phyloP scores from a whole-genome alignment of 192 early-diverging fungal species.

The Coemansia sp. region DNA sequence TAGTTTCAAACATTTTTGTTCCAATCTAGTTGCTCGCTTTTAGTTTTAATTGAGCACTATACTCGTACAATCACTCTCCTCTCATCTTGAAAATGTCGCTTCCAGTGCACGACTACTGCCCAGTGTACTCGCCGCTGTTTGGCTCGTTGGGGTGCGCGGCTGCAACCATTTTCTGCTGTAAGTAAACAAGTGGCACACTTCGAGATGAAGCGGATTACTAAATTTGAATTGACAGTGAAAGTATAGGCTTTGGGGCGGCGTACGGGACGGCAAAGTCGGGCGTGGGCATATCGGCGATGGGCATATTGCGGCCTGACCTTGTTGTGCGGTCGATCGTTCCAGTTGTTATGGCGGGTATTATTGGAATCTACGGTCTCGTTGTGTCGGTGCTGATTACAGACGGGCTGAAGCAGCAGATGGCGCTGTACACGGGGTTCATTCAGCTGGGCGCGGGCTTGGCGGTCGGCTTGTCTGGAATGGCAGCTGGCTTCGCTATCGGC shows the following conservation, averaged over 20 bases:
- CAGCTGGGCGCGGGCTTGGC: constrained; percentile 79
- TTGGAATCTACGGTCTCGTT: constrained; percentile 97
- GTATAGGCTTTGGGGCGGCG: constrained; percentile 84
- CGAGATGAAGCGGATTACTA: neutral
- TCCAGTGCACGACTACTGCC: constrained; percentile 64
- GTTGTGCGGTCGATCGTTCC: constrained; percentile 88
- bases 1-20: too few species aligned
- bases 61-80: too few species aligned
- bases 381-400: constrained; percentile 89
- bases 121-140: constrained; percentile 94
- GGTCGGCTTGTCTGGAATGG: constrained; percentile 81
- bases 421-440: constrained; percentile 74
- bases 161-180: constrained; percentile 89
- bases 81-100: constrained; percentile 30
- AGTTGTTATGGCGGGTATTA: constrained; percentile 98
- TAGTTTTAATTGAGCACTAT: too few species aligned
- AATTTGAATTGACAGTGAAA: neutral
- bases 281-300: constrained; percentile 85
- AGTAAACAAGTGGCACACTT: constrained; percentile 30
- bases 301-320: constrained; percentile 82
- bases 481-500: constrained; percentile 89
- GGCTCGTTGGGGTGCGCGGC: constrained; percentile 88
- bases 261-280: constrained; percentile 93
- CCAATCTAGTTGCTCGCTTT: too few species aligned
- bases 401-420: constrained; percentile 70